A percentile compares a stretch with the other conserved stretches of the same genome.
phyloP scores from a whole-genome alignment of 164 flowering plant species.

The Echeveria elegans region DNA sequence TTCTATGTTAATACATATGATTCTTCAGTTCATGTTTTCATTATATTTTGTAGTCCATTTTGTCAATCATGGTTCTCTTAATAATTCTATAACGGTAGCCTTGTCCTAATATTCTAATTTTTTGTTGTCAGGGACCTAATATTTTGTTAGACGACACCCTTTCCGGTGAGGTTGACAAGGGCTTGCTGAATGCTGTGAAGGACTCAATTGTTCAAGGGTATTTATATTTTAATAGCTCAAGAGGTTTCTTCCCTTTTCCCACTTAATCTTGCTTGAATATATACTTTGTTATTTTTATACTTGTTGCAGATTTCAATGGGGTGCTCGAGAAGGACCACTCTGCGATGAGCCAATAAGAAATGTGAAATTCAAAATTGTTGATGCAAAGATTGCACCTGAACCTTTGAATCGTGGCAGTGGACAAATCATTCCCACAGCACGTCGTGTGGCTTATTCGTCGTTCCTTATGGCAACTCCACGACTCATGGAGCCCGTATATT shows the following conservation, averaged over 20 bases:
- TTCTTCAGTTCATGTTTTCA: background rate
- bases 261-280: background rate
- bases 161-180: constrained; percentile 91
- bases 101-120: background rate
- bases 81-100: no score
- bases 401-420: constrained; percentile 91
- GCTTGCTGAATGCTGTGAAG: constrained; percentile 72
- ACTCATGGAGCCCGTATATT: constrained; percentile 97
- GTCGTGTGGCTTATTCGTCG: constrained; percentile 95
- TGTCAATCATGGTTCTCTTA: background rate
- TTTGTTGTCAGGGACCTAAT: constrained; percentile 80
- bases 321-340: constrained; percentile 97
- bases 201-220: constrained; percentile 99
- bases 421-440: constrained; percentile 96
- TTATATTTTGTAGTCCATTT: background rate
- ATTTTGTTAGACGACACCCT: constrained; percentile 92
- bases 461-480: constrained; percentile 98
- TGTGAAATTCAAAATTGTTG: constrained; percentile 94
- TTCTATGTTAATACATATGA: background rate
- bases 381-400: constrained; percentile 91
- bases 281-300: background rate
- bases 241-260: background rate
- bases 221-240: background rate
- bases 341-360: constrained; percentile 99
- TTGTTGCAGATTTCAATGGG: constrained; percentile 87